phyloP scores from a whole-genome alignment of 768 basidiomycete species.

The Collybia mongolica region DNA sequence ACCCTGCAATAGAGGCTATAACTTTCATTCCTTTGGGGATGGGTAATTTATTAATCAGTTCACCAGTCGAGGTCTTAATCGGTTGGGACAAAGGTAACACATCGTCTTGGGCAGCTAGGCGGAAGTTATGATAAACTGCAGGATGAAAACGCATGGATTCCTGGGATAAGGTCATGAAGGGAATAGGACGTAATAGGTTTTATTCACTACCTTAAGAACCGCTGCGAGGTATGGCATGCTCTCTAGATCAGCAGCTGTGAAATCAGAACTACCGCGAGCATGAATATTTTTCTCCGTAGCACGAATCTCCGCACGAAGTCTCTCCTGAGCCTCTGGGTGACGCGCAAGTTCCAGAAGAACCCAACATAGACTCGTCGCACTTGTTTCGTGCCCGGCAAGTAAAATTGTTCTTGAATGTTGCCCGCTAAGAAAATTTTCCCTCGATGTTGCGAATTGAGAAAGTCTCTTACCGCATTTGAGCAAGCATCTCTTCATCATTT shows the following conservation, averaged over 20 bases:
- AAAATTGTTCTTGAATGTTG: conserved; percentile 35
- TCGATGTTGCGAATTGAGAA: background rate
- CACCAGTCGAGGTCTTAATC: conserved; percentile 43
- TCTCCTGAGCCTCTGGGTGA: conserved; percentile 54
- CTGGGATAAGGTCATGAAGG: conserved; percentile 15
- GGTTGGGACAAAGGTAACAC: conserved; percentile 58
- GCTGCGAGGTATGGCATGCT: conserved; percentile 48
- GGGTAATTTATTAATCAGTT: conserved; percentile 38
- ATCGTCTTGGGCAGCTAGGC: conserved; percentile 51
- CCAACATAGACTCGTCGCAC: conserved; percentile 59
- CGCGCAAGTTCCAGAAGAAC: conserved; percentile 60
- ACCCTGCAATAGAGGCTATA: conserved; percentile 51
- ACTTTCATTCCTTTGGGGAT: conserved; percentile 52
- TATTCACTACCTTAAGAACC: conserved; percentile 39
- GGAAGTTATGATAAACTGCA: conserved; percentile 50
- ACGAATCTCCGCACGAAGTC: conserved; percentile 62
- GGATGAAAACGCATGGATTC: conserved; percentile 57
- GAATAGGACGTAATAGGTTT: background rate
- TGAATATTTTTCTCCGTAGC: conserved; percentile 29
- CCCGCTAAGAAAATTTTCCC: background rate
- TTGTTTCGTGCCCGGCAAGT: conserved; percentile 60
- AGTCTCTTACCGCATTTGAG: conserved; percentile 33
- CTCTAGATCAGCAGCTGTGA: conserved; percentile 47
- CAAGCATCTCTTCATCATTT: conserved; percentile 38
- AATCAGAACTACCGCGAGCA: conserved; percentile 36